These are phyloP conservation scores for Dalbergia cochinchinensis DNA, from an alignment of 306 rosid genomes.

Conservation along the genomic window DNA sequence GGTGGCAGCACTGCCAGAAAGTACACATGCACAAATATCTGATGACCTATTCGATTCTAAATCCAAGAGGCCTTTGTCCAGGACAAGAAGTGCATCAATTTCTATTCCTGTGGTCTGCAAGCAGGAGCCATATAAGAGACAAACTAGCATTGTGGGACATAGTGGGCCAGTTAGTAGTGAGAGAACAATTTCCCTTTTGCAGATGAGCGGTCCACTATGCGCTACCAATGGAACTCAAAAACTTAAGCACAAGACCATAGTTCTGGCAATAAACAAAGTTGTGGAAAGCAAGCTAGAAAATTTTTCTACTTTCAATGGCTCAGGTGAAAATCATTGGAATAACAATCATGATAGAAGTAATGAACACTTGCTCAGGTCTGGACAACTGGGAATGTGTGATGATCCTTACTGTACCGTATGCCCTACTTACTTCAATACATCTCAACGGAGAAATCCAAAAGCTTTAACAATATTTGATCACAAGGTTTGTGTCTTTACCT, in stretches of 20 bases:
- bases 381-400: slow-evolving; percentile 16
- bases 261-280: slow-evolving; percentile 38
- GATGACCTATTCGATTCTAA: slow-evolving; percentile 11
- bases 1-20: slow-evolving; percentile 55
- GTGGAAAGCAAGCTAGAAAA: slow-evolving; percentile 43
- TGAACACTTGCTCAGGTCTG: slow-evolving; percentile 56
- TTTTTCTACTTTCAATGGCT: slow-evolving; percentile 43
- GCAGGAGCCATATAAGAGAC: slow-evolving; percentile 27
- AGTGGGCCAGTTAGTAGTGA: slow-evolving; percentile 47
- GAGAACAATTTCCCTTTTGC: slow-evolving; percentile 52
- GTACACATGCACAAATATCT: slow-evolving; percentile 37
- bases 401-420: slow-evolving; percentile 70
- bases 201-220: slow-evolving; percentile 64
- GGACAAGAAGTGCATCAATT: too few species aligned
- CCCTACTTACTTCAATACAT: slow-evolving; percentile 62
- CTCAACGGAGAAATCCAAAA: slow-evolving; percentile 55
- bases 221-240: slow-evolving; percentile 48
- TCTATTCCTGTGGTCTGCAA: too few species aligned
- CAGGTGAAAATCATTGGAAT: slow-evolving; percentile 49
- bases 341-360: slow-evolving; percentile 48
- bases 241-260: slow-evolving; percentile 30
- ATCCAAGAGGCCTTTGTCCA: too few species aligned
- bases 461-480: slow-evolving; percentile 58
- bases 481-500: slow-evolving; percentile 50
- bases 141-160: slow-evolving; percentile 57